These are phyloP conservation scores for Pyrrhoderma lamaoense DNA, from an alignment of 1,284 basidiomycete genomes.

Conservation along the genomic window DNA sequence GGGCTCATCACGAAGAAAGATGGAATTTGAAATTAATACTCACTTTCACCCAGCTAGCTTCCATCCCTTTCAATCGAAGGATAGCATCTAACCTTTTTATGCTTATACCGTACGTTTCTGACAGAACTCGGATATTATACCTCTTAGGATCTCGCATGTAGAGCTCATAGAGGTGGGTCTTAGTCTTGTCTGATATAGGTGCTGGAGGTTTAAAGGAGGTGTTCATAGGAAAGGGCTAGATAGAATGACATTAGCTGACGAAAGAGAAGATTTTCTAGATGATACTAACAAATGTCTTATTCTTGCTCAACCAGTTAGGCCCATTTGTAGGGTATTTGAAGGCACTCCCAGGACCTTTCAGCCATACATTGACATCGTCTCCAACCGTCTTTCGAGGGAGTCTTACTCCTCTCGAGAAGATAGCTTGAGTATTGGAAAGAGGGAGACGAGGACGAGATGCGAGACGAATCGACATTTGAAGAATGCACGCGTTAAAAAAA, in stretches of 20 bases:
- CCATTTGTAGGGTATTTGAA: constrained; percentile 6
- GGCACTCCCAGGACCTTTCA: constrained; percentile 8
- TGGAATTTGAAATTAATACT: constrained; percentile 28
- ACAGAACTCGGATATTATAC: constrained; percentile 55
- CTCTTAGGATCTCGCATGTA: constrained; percentile 50
- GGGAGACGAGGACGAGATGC: constrained; percentile 11
- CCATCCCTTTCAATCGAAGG: constrained; percentile 69
- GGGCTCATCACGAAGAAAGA: constrained; percentile 46
- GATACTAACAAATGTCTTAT: constrained; percentile 6
- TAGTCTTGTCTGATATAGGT: constrained; percentile 58
- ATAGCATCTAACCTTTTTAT: constrained; percentile 76
- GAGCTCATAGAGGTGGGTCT: constrained; percentile 45
- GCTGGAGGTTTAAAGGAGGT: constrained; percentile 70
- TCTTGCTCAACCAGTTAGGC: constrained; percentile 16
- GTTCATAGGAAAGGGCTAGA: constrained; percentile 78
- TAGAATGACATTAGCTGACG: constrained; percentile 17
- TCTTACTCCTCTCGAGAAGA: constrained; percentile 11
- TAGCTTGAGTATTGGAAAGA: neutral
- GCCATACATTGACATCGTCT: constrained; percentile 11
- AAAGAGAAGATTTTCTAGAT: neutral
- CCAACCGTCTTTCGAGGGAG: constrained; percentile 1
- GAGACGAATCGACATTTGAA: constrained; percentile 10
- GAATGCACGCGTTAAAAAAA: neutral
- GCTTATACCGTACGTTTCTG: constrained; percentile 53
- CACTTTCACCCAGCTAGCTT: constrained; percentile 63